A percentile compares a stretch with the other conserved stretches of the same genome.
Conservation (phyloP, 768 basidiomycete genomes). For the Mycena kentingensis region DNA sequence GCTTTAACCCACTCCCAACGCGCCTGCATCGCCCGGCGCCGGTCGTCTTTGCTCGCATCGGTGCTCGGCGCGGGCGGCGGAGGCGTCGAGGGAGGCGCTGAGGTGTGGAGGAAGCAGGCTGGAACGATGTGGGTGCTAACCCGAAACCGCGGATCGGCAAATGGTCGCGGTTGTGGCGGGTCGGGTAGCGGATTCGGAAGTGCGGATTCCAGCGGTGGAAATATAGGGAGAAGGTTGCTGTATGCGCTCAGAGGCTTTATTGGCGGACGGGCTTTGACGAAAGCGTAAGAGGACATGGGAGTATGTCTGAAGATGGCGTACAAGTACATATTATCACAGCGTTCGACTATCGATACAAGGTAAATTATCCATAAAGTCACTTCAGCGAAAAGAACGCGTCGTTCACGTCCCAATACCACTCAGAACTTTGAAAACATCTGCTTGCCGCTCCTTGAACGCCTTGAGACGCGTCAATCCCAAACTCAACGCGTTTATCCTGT, state of each 20-base stretch:
- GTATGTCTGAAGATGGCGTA: neutral
- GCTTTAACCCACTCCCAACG: slow-evolving; percentile 13
- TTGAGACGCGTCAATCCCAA: slow-evolving; percentile 68
- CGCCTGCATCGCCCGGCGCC: neutral
- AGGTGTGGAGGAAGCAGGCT: slow-evolving; percentile 10
- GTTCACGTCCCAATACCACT: slow-evolving; percentile 43
- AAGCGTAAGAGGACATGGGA: neutral
- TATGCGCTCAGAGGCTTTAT: too few relatives aligned
- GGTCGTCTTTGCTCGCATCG: slow-evolving; percentile 8
- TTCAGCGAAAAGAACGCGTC: neutral
- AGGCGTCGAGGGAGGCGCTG: slow-evolving; percentile 3
- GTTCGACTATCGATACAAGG: neutral
- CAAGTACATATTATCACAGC: neutral
- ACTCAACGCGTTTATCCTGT: slow-evolving; percentile 74
- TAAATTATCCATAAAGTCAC: slow-evolving; percentile 5
- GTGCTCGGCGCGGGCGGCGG: neutral
- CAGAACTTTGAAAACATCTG: slow-evolving; percentile 68
- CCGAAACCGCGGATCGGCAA: slow-evolving; percentile 11
- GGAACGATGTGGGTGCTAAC: slow-evolving; percentile 20
- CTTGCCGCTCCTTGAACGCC: slow-evolving; percentile 74
- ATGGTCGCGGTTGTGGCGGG: neutral
- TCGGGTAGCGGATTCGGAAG: neutral
- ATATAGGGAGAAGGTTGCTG: slow-evolving; percentile 14
- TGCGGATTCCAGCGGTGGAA: slow-evolving; percentile 10
- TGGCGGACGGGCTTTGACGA: slow-evolving; percentile 4